phyloP scores from a whole-genome alignment of 108 stramenopile species.

The Conticribra weissflogii region DNA sequence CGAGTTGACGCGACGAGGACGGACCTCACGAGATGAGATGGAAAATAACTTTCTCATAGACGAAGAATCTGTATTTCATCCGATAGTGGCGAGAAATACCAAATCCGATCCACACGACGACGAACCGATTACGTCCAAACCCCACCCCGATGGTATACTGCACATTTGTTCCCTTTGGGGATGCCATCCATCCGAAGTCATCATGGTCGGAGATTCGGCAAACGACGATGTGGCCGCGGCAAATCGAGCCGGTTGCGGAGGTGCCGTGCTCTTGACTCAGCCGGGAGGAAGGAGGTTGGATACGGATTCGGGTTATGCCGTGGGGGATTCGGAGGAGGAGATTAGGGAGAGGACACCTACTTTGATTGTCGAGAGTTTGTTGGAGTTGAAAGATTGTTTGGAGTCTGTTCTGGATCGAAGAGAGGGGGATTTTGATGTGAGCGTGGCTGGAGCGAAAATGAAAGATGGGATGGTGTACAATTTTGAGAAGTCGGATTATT shows the following conservation, averaged over 20 bases:
- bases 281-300: constrained; percentile 13
- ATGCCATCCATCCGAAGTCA: constrained; percentile 34
- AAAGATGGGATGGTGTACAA: constrained; percentile 1
- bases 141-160: constrained; percentile 40
- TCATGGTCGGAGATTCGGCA: constrained; percentile 50
- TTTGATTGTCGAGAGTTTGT: constrained; percentile 18
- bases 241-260: constrained; percentile 50
- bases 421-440: background rate
- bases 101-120: constrained; percentile 5
- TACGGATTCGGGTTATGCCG: constrained; percentile 27
- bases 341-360: constrained; percentile 27
- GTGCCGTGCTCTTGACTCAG: constrained; percentile 35
- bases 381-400: constrained; percentile 26
- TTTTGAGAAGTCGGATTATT: background rate
- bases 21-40: too few species aligned
- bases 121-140: constrained; percentile 36
- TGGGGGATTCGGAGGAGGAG: constrained; percentile 26
- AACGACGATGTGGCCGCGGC: constrained; percentile 48
- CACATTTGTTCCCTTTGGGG: constrained; percentile 47
- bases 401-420: constrained; percentile 7
- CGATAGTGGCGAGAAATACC: constrained; percentile 39
- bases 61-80: constrained; percentile 36
- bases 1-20: constrained; percentile 20
- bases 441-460: background rate
- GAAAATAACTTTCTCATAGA: too few species aligned